Percentiles rank a stretch among this genome's conserved stretches.
Evolutionary conservation across 164 flowering plant species (phyloP).

Genomic region (Houttuynia cordata): DNA sequence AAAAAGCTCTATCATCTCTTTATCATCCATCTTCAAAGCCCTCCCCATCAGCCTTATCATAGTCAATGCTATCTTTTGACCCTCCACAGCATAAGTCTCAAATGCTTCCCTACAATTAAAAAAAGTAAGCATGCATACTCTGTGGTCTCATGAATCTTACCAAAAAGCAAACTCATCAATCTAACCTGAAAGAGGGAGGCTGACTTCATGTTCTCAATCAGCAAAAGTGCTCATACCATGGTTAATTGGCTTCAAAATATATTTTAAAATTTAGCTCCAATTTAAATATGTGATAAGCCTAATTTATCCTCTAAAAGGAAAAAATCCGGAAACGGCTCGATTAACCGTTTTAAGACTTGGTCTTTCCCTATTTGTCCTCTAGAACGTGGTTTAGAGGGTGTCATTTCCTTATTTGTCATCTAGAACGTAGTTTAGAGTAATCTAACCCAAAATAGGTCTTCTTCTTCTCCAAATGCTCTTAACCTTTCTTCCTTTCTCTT

Average conservation of each 20-base stretch:
- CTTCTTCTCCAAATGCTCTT: too few species aligned
- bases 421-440: too few species aligned
- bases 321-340: too few species aligned
- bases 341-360: too few species aligned
- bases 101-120: conserved; percentile 15
- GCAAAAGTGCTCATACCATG: conserved; percentile 26
- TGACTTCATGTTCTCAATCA: conserved; percentile 27
- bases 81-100: conserved; percentile 25
- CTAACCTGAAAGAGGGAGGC: conserved; percentile 38
- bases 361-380: too few species aligned
- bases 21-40: conserved; percentile 19
- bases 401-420: too few species aligned
- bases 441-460: too few species aligned
- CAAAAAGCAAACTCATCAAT: not conserved
- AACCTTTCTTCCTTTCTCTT: too few species aligned
- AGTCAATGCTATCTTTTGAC: conserved; percentile 8
- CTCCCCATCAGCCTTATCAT: conserved; percentile 21
- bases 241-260: conserved; percentile 22
- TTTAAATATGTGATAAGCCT: not conserved
- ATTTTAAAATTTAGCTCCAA: not conserved
- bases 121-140: not conserved
- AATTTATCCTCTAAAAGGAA: too few species aligned
- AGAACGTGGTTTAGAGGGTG: too few species aligned
- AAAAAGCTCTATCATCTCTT: conserved; percentile 18
- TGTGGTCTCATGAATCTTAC: too few species aligned